A percentile compares a stretch with the other conserved stretches of the same genome.
Evolutionary conservation across 768 basidiomycete genomes (phyloP).

Genomic region (Hygrocybe punicea): DNA sequence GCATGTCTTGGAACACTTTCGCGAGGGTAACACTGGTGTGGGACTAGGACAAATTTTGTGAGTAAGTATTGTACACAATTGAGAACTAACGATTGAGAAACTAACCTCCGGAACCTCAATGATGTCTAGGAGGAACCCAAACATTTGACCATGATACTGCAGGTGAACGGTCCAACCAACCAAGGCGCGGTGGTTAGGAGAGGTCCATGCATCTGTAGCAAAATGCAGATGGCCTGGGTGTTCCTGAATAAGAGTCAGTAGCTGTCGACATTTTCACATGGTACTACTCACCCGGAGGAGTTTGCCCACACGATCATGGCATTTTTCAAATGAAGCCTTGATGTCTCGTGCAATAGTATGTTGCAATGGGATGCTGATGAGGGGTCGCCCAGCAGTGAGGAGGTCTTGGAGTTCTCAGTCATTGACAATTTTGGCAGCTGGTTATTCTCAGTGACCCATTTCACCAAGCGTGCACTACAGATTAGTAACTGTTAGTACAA

Average conservation of each 20-base stretch:
- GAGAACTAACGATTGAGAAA: constrained; percentile 5
- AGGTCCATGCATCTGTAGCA: constrained; percentile 5
- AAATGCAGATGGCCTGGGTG: constrained; percentile 3
- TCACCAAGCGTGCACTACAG: constrained; percentile 21
- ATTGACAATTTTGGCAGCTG: constrained; percentile 30
- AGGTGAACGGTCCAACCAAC: constrained; percentile 1
- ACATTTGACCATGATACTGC: constrained; percentile 1
- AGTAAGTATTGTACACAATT: neutral
- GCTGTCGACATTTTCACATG: neutral
- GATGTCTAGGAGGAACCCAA: constrained; percentile 1
- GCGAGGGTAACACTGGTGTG: constrained; percentile 38
- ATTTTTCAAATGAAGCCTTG: constrained; percentile 24
- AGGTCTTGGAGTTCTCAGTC: constrained; percentile 30
- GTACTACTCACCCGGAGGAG: constrained; percentile 10
- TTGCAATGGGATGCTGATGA: constrained; percentile 32
- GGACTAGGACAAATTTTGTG: neutral
- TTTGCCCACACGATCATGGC: constrained; percentile 21
- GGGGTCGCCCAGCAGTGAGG: constrained; percentile 35
- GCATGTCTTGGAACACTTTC: constrained; percentile 10
- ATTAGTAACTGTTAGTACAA: neutral
- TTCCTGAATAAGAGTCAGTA: constrained; percentile 4
- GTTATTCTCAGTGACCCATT: constrained; percentile 9
- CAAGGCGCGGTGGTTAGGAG: neutral
- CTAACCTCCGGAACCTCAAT: constrained; percentile 5
- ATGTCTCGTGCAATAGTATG: constrained; percentile 33